A percentile compares a stretch with the other conserved stretches of the same genome.
phyloP scores from a whole-genome alignment of 345 rosid species.

The Hibiscus syriacus region DNA sequence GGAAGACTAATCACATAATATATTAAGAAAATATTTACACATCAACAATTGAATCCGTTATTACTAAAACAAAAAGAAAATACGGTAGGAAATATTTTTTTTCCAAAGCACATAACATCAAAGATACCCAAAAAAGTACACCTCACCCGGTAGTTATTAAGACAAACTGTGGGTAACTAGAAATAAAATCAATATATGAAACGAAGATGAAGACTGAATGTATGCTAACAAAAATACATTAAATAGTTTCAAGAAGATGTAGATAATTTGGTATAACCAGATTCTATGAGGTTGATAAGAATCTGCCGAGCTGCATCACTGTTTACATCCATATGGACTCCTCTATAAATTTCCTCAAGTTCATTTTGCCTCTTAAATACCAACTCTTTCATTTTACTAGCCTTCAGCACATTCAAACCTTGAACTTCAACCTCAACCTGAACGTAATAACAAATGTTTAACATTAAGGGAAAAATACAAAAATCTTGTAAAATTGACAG shows the following conservation, averaged over 20 bases:
- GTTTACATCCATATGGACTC: conserved; percentile 64
- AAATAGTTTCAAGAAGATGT: not conserved
- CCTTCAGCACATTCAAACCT: conserved; percentile 54
- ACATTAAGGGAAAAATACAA: not conserved
- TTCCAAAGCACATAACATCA: not conserved
- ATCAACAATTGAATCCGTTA: not conserved
- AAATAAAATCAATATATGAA: not conserved
- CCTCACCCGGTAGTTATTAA: not conserved
- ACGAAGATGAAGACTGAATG: not conserved
- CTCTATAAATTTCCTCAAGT: conserved; percentile 73
- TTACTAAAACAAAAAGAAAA: not conserved
- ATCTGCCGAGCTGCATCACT: conserved; percentile 60
- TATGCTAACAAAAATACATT: not conserved
- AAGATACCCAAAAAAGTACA: not conserved
- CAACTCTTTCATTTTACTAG: conserved; percentile 79
- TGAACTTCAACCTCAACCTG: conserved; percentile 68
- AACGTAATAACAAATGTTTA: conserved; percentile 8
- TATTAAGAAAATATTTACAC: not conserved
- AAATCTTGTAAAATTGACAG: not conserved
- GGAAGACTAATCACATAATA: conserved; percentile 1
- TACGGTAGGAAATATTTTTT: not conserved
- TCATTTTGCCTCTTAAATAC: conserved; percentile 72
- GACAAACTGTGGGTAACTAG: not conserved
- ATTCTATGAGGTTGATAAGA: conserved; percentile 50
- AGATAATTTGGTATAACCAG: conserved; percentile 37